Conservation (phyloP, 1,284 basidiomycete genomes). For the Psilocybe mexicana region DNA sequence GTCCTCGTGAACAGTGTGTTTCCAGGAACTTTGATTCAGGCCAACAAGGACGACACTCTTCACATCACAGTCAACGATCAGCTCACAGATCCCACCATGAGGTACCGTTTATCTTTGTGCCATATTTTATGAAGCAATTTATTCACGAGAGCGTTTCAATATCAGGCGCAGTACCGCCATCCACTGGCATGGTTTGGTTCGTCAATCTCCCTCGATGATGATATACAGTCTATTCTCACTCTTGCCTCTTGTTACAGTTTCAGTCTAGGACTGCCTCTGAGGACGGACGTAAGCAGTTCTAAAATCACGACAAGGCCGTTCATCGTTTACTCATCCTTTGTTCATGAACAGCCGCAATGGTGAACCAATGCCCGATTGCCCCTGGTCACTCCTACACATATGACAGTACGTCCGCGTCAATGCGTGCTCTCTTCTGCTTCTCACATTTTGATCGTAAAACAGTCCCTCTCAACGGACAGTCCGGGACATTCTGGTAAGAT, state of each 20-base stretch:
- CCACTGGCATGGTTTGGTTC: constrained; percentile 29
- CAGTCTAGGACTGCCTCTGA: constrained; percentile 30
- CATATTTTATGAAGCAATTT: background rate
- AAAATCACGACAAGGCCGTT: background rate
- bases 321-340: background rate
- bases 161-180: constrained; percentile 20
- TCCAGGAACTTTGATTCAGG: constrained; percentile 37
- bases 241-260: constrained; percentile 21
- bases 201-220: background rate
- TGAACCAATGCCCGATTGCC: constrained; percentile 31
- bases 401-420: constrained; percentile 11
- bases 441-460: constrained; percentile 17
- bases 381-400: constrained; percentile 26
- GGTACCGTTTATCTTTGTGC: constrained; percentile 8
- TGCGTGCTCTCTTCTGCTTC: background rate
- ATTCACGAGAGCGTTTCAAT: background rate
- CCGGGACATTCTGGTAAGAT: constrained; percentile 32
- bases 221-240: constrained; percentile 1
- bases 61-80: constrained; percentile 34
- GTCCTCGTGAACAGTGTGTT: constrained; percentile 29
- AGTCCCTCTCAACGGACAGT: constrained; percentile 26
- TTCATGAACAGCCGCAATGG: constrained; percentile 21
- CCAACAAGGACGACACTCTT: constrained; percentile 31
- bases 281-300: constrained; percentile 25
- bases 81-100: constrained; percentile 32